A percentile compares a stretch with the other conserved stretches of the same genome.
phyloP scores from a whole-genome alignment of 2,329 filamentous ascomycete genomes.

The Hypoxylon sp. region DNA sequence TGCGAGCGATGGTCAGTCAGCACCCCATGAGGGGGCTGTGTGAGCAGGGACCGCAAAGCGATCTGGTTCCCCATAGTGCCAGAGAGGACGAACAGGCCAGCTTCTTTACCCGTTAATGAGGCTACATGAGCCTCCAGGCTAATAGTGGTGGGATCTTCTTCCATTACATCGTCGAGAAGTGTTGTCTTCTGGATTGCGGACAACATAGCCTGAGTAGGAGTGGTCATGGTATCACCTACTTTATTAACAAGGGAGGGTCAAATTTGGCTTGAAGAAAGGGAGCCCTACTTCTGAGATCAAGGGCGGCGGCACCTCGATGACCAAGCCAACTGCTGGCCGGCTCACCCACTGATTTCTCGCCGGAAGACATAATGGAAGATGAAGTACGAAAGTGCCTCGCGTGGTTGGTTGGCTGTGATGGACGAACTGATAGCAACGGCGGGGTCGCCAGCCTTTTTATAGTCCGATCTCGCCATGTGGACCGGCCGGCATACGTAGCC shows the following conservation, averaged over 20 bases:
- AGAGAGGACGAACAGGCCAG: conserved; percentile 77
- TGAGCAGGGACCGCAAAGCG: conserved; percentile 76
- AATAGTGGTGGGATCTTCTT: conserved; percentile 77
- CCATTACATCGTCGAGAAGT: conserved; percentile 81
- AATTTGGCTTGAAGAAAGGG: background rate
- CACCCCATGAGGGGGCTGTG: conserved; percentile 76
- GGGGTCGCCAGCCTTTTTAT: conserved; percentile 28
- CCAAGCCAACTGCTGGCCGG: conserved; percentile 49
- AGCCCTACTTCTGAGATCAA: conserved; percentile 51
- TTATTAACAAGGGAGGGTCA: background rate
- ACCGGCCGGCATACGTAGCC: conserved; percentile 9
- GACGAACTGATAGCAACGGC: conserved; percentile 19
- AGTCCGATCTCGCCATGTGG: conserved; percentile 29
- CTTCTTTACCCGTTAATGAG: conserved; percentile 73
- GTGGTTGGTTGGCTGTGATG: background rate
- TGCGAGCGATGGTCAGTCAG: conserved; percentile 77
- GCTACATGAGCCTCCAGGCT: conserved; percentile 75
- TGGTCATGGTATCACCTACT: conserved; percentile 75
- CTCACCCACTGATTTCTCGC: conserved; percentile 14
- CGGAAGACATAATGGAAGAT: conserved; percentile 32
- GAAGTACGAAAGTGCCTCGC: conserved; percentile 24
- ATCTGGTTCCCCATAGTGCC: conserved; percentile 89
- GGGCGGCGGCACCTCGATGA: conserved; percentile 49
- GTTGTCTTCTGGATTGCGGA: conserved; percentile 75
- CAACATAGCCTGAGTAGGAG: conserved; percentile 78